A percentile compares a stretch with the other conserved stretches of the same genome.
These are phyloP conservation scores for Niebla homalea DNA, from an alignment of 495 filamentous ascomycete genomes.

Conservation along the genomic window DNA sequence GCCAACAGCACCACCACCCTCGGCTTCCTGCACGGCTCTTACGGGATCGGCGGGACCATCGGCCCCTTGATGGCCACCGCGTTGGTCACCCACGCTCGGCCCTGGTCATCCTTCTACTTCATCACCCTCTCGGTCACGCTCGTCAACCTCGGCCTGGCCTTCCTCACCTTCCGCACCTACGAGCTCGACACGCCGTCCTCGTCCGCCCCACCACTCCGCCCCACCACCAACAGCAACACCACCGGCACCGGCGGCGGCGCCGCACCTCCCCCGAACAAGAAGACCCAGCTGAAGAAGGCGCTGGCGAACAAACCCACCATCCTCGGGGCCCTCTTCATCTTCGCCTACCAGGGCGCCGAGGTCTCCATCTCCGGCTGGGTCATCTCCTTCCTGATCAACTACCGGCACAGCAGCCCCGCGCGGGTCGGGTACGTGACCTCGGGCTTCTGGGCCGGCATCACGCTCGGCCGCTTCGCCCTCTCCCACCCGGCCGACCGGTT, in stretches of 20 bases:
- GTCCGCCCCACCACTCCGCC: constrained; percentile 23
- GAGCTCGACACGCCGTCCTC: constrained; percentile 25
- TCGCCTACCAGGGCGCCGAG: constrained; percentile 70
- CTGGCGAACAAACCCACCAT: constrained; percentile 49
- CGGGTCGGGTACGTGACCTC: constrained; percentile 68
- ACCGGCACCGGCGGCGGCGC: neutral
- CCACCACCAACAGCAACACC: constrained; percentile 24
- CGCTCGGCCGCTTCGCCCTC: constrained; percentile 53
- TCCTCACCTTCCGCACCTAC: constrained; percentile 23
- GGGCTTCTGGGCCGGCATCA: constrained; percentile 72
- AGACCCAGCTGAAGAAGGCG: constrained; percentile 27
- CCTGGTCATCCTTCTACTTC: constrained; percentile 51
- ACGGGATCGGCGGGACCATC: constrained; percentile 59
- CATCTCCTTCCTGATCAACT: constrained; percentile 61
- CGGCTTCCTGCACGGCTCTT: constrained; percentile 51
- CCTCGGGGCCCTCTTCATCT: constrained; percentile 62
- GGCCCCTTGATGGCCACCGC: constrained; percentile 60
- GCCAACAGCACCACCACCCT: constrained; percentile 48
- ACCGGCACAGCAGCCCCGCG: constrained; percentile 50
- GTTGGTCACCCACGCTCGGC: constrained; percentile 36
- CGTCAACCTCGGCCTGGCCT: constrained; percentile 11
- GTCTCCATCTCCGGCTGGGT: constrained; percentile 72
- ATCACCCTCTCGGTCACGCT: constrained; percentile 29
- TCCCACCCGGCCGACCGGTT: constrained; percentile 46
- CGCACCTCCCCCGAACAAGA: constrained; percentile 5